Conservation (phyloP, 345 rosid genomes). For the Corchorus olitorius region DNA sequence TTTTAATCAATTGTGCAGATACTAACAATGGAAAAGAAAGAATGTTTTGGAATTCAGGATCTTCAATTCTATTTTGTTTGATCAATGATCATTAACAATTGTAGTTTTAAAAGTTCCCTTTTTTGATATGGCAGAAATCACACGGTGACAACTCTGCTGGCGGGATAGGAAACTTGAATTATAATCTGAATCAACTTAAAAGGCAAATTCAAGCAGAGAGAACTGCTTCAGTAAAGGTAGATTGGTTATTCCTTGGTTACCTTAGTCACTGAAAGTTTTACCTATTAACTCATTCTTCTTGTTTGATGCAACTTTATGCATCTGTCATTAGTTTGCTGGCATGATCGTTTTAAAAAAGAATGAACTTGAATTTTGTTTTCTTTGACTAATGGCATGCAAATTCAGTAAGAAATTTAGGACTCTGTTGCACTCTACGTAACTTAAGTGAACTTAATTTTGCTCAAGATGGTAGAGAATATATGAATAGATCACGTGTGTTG, state of each 20-base stretch:
- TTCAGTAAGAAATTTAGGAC: not conserved
- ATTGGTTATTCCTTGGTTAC: not conserved
- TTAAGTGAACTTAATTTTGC: not conserved
- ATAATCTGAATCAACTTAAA: conserved; percentile 68
- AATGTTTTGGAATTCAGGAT: not conserved
- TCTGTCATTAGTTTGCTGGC: not conserved
- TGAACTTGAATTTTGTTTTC: not conserved
- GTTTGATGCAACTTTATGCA: not conserved
- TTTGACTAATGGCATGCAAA: not conserved
- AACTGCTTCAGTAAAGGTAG: conserved; percentile 59
- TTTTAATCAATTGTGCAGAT: conserved; percentile 7
- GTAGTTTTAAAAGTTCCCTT: not conserved
- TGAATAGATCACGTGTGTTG: not conserved
- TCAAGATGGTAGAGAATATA: not conserved
- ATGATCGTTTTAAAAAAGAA: not conserved
- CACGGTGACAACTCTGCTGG: conserved; percentile 51
- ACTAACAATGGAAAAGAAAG: not conserved
- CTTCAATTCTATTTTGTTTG: not conserved
- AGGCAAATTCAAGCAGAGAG: conserved; percentile 82
- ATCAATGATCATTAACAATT: conserved; percentile 9
- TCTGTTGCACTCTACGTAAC: not conserved
- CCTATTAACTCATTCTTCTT: not conserved
- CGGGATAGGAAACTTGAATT: conserved; percentile 54
- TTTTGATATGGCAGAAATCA: conserved; percentile 43
- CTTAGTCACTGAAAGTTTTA: not conserved